Conservation (phyloP, 164 flowering plant species). For the Vitis rupestris region DNA sequence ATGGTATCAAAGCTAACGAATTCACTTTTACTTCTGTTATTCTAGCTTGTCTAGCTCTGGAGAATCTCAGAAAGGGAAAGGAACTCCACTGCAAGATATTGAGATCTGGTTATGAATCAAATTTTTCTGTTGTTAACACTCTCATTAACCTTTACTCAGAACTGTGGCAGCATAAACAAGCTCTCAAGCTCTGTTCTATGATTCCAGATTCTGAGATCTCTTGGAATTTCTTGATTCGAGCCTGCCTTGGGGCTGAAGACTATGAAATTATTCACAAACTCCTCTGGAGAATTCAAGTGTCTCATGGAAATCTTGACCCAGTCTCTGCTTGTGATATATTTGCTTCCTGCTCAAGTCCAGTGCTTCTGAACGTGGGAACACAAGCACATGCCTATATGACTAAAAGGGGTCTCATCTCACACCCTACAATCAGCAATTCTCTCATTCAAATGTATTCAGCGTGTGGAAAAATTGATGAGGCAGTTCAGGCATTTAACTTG, state of each 20-base stretch:
- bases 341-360: slow-evolving; percentile 19
- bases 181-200: slow-evolving; percentile 21
- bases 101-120: slow-evolving; percentile 24
- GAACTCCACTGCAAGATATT: slow-evolving; percentile 28
- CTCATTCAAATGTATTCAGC: slow-evolving; percentile 37
- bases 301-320: slow-evolving; percentile 18
- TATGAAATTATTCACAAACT: slow-evolving; percentile 21
- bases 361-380: slow-evolving; percentile 26
- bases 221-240: slow-evolving; percentile 21
- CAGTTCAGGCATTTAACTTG: slow-evolving; percentile 18
- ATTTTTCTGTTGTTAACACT: slow-evolving; percentile 17
- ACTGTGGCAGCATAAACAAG: slow-evolving; percentile 19
- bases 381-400: slow-evolving; percentile 34
- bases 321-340: slow-evolving; percentile 18
- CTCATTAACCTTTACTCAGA: slow-evolving; percentile 27
- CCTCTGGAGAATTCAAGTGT: slow-evolving; percentile 19
- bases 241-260: slow-evolving; percentile 17
- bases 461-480: slow-evolving; percentile 27
- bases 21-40: slow-evolving; percentile 28
- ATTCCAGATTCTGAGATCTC: slow-evolving; percentile 22
- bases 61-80: slow-evolving; percentile 19
- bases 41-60: slow-evolving; percentile 28
- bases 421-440: slow-evolving; percentile 24
- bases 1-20: slow-evolving; percentile 23
- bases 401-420: slow-evolving; percentile 29